These are phyloP conservation scores for Xerocomus amazonicus DNA, from an alignment of 1,284 basidiomycete species.

Conservation along the genomic window DNA sequence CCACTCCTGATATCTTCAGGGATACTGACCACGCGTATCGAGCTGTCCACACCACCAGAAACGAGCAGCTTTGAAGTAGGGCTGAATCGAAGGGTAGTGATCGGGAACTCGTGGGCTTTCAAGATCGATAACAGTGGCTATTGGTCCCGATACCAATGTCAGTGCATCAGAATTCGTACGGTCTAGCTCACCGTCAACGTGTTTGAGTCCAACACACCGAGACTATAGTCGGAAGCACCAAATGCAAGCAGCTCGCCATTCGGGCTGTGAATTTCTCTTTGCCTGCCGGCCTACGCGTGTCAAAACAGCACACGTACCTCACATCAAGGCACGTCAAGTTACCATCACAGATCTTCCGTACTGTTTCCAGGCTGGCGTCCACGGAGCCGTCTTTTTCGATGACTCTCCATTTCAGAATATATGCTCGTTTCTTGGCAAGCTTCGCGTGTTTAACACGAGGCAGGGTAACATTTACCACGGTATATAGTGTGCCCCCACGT, in stretches of 20 bases:
- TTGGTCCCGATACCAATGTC: conserved; percentile 5
- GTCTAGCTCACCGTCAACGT: conserved; percentile 65
- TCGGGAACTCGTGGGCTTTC: conserved; percentile 93
- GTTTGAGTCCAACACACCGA: conserved; percentile 81
- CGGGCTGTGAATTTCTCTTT: conserved; percentile 43
- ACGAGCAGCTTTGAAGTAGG: conserved; percentile 80
- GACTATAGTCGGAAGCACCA: conserved; percentile 84
- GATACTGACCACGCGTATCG: conserved; percentile 77
- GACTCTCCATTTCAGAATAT: conserved; percentile 63
- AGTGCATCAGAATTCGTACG: neutral
- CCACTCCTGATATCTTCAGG: conserved; percentile 50
- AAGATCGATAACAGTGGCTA: conserved; percentile 87
- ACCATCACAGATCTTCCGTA: conserved; percentile 67
- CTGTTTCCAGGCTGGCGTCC: conserved; percentile 40
- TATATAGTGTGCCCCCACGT: conserved; percentile 57
- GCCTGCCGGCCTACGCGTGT: conserved; percentile 7
- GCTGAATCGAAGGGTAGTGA: conserved; percentile 88
- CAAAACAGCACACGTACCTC: conserved; percentile 49
- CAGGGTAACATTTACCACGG: conserved; percentile 70
- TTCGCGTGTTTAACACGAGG: conserved; percentile 53
- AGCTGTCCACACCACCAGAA: conserved; percentile 90
- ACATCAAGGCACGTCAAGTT: conserved; percentile 85
- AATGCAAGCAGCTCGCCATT: conserved; percentile 83
- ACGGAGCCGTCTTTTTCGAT: conserved; percentile 40
- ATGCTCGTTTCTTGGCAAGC: conserved; percentile 53